Percentiles rank a stretch among this genome's conserved stretches.
phyloP scores from a whole-genome alignment of 306 rosid genomes.

The Amphicarpaea edgeworthii region DNA sequence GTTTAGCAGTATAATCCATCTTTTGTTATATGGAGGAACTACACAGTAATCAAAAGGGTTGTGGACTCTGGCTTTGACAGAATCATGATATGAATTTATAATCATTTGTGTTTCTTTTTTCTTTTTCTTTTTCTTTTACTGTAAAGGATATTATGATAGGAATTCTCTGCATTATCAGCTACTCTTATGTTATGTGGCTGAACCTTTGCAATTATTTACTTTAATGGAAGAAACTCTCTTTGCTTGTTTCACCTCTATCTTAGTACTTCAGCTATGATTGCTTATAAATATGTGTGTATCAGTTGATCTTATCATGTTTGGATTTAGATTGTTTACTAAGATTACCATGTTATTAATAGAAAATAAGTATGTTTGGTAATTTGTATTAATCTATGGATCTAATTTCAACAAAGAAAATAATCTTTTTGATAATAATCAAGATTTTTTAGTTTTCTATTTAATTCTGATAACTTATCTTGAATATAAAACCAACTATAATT shows the following conservation, averaged over 20 bases:
- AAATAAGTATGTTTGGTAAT: background rate
- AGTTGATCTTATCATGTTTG: constrained; percentile 3
- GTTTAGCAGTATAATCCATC: constrained; percentile 44
- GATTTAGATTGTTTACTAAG: background rate
- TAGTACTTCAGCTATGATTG: constrained; percentile 21
- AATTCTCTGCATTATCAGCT: constrained; percentile 36
- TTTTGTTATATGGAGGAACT: constrained; percentile 41
- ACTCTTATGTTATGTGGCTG: constrained; percentile 46
- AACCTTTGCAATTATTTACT: constrained; percentile 28
- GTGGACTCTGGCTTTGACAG: constrained; percentile 51
- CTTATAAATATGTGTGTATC: constrained; percentile 1
- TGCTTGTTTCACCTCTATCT: background rate
- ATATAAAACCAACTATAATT: background rate
- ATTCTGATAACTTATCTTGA: background rate
- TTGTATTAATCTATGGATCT: background rate
- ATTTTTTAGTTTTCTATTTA: background rate
- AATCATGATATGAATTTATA: constrained; percentile 43
- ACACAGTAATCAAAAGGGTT: constrained; percentile 32
- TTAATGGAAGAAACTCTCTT: constrained; percentile 37
- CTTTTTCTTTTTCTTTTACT: constrained; percentile 35
- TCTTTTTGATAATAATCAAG: background rate
- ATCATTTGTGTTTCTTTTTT: constrained; percentile 44
- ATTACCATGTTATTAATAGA: background rate
- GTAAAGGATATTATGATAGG: constrained; percentile 39
- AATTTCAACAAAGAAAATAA: background rate